Base-by-base conservation (phyloP, 352 stramenopile genomes). In the Peronospora destructor region DNA sequence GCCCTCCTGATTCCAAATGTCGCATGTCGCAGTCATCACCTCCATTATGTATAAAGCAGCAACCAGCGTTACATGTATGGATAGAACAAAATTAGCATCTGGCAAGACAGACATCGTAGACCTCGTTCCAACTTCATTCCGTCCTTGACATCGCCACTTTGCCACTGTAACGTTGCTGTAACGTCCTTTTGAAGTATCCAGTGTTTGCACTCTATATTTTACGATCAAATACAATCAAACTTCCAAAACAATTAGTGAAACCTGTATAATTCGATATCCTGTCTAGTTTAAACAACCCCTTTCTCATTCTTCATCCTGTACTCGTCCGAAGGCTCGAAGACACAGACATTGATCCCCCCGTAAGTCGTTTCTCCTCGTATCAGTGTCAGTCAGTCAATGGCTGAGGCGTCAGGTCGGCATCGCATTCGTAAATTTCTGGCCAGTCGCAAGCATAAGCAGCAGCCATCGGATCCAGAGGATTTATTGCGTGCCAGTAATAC, bases 341-440 rank as follows among this genome's bases (percentile, higher is more conserved):
- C 56, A 61, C 42, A 45, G 56, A 61, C 21, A 13, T 39, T 17
- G 35, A 36, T 13, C 19, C 19, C 19, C 3, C 19, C 12, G 4
- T n/a, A 39, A 43, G 3, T 46, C 46, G 36, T 48, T 28, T 16
- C 35, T 45, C 21, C 14, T n/a, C 33, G 13, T 28, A 34, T 25
- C 11, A 33, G 28, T 33, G 28, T 33, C 30, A 36, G 30, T 5
- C 30, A 36, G 19, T n/a, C 28, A 12, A 58, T 62, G 48, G 34
- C 30, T 13, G 48, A 58, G 28, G 38, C 53, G 16, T 34, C 25
- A 8, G 26, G 49, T 14, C 41, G 38, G 35, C 36, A n/a, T 42
- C 49, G 50, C 41, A 59, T 70, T 59, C 56, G 52, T 33, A 39
- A 44, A 64, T 64, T 66, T 53, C 47, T 63, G 9, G n/a, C 34